A percentile compares a stretch with the other conserved stretches of the same genome.
These are phyloP conservation scores for Agarophyton chilense DNA, from an alignment of 23 red algal species.

Conservation along the genomic window DNA sequence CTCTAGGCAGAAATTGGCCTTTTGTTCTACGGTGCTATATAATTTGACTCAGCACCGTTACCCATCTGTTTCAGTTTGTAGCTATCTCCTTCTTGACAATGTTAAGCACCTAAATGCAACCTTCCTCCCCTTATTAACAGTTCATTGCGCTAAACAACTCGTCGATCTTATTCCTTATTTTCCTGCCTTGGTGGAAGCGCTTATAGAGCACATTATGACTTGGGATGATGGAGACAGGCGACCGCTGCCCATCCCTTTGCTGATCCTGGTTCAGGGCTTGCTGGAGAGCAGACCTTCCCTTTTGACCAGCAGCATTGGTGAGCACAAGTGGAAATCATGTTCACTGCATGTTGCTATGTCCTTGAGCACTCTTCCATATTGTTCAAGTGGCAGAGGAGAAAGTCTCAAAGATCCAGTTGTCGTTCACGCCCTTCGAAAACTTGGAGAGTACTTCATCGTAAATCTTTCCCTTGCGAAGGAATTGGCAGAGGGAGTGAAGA, in stretches of 20 bases:
- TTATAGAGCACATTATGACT: background rate
- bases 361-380: background rate
- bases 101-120: background rate
- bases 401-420: background rate
- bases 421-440: background rate
- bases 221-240: background rate
- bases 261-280: background rate
- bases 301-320: background rate
- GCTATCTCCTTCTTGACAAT: background rate
- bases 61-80: background rate
- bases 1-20: background rate
- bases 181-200: background rate
- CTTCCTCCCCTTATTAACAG: background rate
- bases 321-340: background rate
- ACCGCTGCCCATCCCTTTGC: background rate
- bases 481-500: background rate
- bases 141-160: background rate
- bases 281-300: background rate
- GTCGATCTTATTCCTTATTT: background rate
- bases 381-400: background rate
- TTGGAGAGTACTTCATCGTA: background rate
- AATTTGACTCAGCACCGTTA: background rate
- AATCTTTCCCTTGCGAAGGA: slow-evolving; percentile 1
- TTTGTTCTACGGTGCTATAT: background rate
- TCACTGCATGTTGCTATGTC: background rate